phyloP scores from a whole-genome alignment of 2,329 filamentous ascomycete genomes.

The Shiraia bambusicola region DNA sequence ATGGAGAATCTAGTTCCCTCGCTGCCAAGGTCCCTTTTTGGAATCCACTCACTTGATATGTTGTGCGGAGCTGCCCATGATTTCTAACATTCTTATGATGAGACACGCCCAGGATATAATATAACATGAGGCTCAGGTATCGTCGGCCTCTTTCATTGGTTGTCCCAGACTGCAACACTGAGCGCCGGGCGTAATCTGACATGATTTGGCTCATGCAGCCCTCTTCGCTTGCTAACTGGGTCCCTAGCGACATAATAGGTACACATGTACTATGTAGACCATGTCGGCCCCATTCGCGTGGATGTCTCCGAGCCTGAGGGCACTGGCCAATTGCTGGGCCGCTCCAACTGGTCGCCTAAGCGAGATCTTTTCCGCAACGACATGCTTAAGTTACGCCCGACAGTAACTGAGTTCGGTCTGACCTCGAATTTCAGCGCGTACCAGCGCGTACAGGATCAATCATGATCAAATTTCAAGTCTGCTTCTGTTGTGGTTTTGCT shows the following conservation, averaged over 20 bases:
- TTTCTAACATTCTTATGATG: conserved; percentile 13
- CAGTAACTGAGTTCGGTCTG: conserved; percentile 13
- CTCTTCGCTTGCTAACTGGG: conserved; percentile 8
- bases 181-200: conserved; percentile 30
- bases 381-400: conserved; percentile 20
- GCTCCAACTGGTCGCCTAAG: conserved; percentile 13
- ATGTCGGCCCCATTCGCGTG: conserved; percentile 13
- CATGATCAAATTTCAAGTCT: conserved; percentile 6
- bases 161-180: conserved; percentile 7
- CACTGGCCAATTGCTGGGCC: conserved; percentile 1
- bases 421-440: conserved; percentile 14
- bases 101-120: conserved; percentile 17
- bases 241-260: too few relatives aligned
- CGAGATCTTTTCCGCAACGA: conserved; percentile 21
- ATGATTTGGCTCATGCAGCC: conserved; percentile 17
- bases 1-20: conserved; percentile 24
- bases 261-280: too few relatives aligned
- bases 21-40: conserved; percentile 3
- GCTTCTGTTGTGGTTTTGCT: conserved; percentile 4
- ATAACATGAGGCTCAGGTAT: conserved; percentile 14
- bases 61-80: conserved; percentile 3
- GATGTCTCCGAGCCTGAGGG: conserved; percentile 11
- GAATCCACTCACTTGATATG: conserved; percentile 5
- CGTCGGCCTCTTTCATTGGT: conserved; percentile 7
- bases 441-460: conserved; percentile 22